Evolutionary conservation across 2,329 filamentous ascomycete species (phyloP).

Genomic region (Cordyceps fumosorosea): DNA sequence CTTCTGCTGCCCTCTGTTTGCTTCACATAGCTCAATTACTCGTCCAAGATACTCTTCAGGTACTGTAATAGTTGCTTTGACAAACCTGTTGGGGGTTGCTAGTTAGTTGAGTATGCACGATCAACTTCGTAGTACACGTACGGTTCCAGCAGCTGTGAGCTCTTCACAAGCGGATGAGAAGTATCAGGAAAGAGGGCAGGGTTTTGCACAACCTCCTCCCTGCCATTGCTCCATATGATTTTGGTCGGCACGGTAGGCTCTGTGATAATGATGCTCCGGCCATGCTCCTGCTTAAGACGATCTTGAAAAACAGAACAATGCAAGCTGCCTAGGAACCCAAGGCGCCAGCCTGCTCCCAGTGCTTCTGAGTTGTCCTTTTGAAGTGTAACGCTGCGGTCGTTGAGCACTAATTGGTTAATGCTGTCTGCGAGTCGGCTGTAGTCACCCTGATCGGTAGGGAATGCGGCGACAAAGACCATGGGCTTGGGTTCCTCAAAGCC

Average conservation of each 20-base stretch:
- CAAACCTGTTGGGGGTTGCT: constrained; percentile 40
- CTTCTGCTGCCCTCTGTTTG: constrained; percentile 79
- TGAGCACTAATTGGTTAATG: constrained; percentile 87
- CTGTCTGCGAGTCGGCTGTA: constrained; percentile 85
- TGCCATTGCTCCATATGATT: constrained; percentile 71
- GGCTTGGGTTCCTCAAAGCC: constrained; percentile 97
- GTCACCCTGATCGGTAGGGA: constrained; percentile 85
- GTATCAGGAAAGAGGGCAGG: constrained; percentile 79
- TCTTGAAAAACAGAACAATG: constrained; percentile 99
- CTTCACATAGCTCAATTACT: constrained; percentile 91
- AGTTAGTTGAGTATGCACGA: not conserved
- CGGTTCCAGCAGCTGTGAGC: constrained; percentile 44
- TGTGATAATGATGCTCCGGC: constrained; percentile 91
- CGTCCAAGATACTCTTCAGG: constrained; percentile 91
- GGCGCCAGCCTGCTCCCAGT: constrained; percentile 83
- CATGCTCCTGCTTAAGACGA: constrained; percentile 87
- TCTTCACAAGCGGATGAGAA: constrained; percentile 41
- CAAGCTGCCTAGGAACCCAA: constrained; percentile 92
- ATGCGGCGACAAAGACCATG: constrained; percentile 98
- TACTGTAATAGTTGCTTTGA: constrained; percentile 78
- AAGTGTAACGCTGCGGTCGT: constrained; percentile 89
- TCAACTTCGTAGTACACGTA: constrained; percentile 26
- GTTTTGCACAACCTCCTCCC: constrained; percentile 72
- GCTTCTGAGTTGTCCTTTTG: constrained; percentile 94
- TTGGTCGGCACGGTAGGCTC: constrained; percentile 92